Conservation (phyloP, 2,329 filamentous ascomycete species). For the Penicillium sp. region DNA sequence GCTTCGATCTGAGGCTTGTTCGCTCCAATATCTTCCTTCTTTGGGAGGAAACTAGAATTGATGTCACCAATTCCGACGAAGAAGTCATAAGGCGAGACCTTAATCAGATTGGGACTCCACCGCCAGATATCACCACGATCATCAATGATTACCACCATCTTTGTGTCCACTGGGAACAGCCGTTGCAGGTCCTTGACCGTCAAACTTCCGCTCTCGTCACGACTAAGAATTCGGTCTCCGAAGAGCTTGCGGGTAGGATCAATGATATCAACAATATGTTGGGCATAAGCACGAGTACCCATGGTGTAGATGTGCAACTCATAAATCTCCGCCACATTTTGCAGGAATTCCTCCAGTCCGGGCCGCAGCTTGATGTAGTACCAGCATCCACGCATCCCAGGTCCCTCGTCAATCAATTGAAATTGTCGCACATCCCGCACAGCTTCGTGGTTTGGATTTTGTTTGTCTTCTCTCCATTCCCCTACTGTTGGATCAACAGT, state of each 20-base stretch:
- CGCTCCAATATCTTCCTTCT: slow-evolving; percentile 56
- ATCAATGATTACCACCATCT: slow-evolving; percentile 99
- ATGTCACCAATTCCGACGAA: slow-evolving; percentile 98
- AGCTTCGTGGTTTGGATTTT: slow-evolving; percentile 86
- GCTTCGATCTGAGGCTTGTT: slow-evolving; percentile 43
- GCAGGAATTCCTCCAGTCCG: slow-evolving; percentile 75
- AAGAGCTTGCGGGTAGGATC: slow-evolving; percentile 88
- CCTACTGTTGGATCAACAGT: slow-evolving; percentile 94
- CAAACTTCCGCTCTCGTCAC: slow-evolving; percentile 94
- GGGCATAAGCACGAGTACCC: slow-evolving; percentile 94
- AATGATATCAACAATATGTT: slow-evolving; percentile 86
- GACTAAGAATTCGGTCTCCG: slow-evolving; percentile 89
- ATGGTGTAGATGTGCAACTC: slow-evolving; percentile 99
- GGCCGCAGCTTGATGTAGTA: slow-evolving; percentile 99
- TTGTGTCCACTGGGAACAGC: slow-evolving; percentile 91
- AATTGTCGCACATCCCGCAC: slow-evolving; percentile 87
- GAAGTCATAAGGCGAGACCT: slow-evolving; percentile 93
- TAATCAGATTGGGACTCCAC: slow-evolving; percentile 89
- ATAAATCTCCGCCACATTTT: slow-evolving; percentile 74
- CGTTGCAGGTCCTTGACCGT: slow-evolving; percentile 85
- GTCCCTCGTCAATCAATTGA: slow-evolving; percentile 82
- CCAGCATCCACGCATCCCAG: slow-evolving; percentile 73
- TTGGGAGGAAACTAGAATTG: slow-evolving; percentile 94
- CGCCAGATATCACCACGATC: slow-evolving; percentile 95
- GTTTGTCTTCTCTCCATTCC: slow-evolving; percentile 87